Conservation (phyloP, 371 early-diverging fungal genomes). For the Mucor sp. region DNA sequence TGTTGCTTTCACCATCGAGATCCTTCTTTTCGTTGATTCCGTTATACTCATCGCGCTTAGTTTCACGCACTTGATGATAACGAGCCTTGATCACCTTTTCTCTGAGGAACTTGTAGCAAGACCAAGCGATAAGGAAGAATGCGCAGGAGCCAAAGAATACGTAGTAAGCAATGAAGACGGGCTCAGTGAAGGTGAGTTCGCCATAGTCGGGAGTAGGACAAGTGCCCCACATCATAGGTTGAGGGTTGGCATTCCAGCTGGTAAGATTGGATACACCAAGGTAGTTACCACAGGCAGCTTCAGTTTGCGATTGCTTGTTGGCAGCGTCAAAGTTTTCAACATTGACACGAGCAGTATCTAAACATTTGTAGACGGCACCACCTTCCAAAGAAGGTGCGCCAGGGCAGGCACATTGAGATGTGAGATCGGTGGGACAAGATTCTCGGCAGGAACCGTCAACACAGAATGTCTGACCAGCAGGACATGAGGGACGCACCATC, state of each 20-base stretch:
- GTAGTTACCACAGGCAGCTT: constrained; percentile 36
- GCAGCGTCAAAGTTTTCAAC: constrained; percentile 45
- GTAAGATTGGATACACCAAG: constrained; percentile 34
- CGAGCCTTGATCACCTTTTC: constrained; percentile 26
- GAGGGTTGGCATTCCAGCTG: constrained; percentile 38
- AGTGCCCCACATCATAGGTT: constrained; percentile 50
- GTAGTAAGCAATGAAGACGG: constrained; percentile 48
- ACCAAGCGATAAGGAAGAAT: constrained; percentile 54
- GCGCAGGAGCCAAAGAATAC: constrained; percentile 65
- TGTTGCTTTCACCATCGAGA: background rate
- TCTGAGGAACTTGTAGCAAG: constrained; percentile 55
- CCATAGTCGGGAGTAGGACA: constrained; percentile 56
- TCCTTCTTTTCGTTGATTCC: background rate
- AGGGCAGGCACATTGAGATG: constrained; percentile 44
- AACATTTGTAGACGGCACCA: constrained; percentile 29
- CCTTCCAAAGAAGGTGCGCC: constrained; percentile 35
- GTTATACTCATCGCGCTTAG: constrained; percentile 7
- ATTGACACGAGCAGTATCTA: constrained; percentile 22
- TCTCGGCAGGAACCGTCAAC: constrained; percentile 54
- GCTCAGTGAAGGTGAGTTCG: constrained; percentile 42
- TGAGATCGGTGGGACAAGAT: constrained; percentile 29
- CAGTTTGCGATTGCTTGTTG: constrained; percentile 45
- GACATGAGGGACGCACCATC: constrained; percentile 32
- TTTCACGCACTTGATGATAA: constrained; percentile 11
- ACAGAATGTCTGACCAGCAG: constrained; percentile 46